Conservation (phyloP, 1,284 basidiomycete species). For the Apiotrichum mycotoxinovorans region DNA sequence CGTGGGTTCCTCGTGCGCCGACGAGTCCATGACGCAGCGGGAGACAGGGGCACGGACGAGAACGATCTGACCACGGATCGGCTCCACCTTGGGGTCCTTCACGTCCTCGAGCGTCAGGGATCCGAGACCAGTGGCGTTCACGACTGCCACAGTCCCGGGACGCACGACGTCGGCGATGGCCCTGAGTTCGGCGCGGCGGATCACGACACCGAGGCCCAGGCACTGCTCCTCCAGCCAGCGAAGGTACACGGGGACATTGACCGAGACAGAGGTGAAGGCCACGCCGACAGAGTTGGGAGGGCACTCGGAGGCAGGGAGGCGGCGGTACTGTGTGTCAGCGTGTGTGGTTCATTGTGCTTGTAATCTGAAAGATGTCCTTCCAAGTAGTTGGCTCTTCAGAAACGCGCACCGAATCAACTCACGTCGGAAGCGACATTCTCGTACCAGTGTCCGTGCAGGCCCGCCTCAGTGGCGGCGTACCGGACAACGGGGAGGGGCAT, state of each 20-base stretch:
- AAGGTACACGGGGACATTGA: constrained; percentile 21
- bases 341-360: too few species aligned
- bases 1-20: constrained; percentile 13
- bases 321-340: constrained; percentile 16
- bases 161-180: constrained; percentile 9
- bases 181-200: constrained; percentile 6
- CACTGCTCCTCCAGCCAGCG: constrained; percentile 21
- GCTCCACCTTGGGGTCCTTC: constrained; percentile 15
- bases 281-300: constrained; percentile 20
- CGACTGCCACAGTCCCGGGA: constrained; percentile 3
- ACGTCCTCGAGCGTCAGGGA: constrained; percentile 16
- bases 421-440: constrained; percentile 11
- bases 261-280: constrained; percentile 19
- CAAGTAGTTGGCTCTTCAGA: too few species aligned
- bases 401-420: too few species aligned
- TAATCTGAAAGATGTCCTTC: too few species aligned
- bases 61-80: constrained; percentile 22
- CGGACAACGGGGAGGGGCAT: constrained; percentile 22
- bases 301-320: constrained; percentile 13
- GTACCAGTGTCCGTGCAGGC: constrained; percentile 25
- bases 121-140: constrained; percentile 19
- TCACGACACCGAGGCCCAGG: constrained; percentile 15
- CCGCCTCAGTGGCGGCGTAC: constrained; percentile 19
- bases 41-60: constrained; percentile 17
- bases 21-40: constrained; percentile 23